Conservation (phyloP, 2,329 filamentous ascomycete genomes). For the Sporothrix variecibatus region DNA sequence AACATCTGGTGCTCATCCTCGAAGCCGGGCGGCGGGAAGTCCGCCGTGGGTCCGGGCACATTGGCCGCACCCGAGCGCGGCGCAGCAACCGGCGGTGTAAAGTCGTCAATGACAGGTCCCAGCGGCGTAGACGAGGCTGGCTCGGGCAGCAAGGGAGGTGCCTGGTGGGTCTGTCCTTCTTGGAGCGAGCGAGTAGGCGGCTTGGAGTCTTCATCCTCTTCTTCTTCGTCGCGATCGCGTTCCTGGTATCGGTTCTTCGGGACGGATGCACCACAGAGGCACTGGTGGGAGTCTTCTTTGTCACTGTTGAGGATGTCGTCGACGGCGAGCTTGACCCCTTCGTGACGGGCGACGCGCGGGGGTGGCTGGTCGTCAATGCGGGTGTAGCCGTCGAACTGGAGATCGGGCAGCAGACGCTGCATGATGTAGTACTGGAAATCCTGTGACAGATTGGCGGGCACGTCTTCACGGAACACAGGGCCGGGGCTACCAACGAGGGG, state of each 20-base stretch:
- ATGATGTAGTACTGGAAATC: conserved; percentile 9
- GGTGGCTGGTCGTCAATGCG: not conserved
- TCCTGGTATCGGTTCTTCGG: not conserved
- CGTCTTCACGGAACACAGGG: not conserved
- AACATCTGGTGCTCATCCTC: conserved; percentile 90
- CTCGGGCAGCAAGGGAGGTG: not conserved
- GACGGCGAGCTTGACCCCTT: not conserved
- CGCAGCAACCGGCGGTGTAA: not conserved
- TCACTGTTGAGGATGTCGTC: not conserved
- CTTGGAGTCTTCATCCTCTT: not conserved
- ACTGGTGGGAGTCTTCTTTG: not conserved
- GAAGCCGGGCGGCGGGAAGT: conserved; percentile 85
- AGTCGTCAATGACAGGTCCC: conserved; percentile 1
- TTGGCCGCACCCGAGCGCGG: not conserved
- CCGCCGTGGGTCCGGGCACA: conserved; percentile 37
- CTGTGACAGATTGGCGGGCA: not conserved
- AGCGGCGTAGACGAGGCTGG: not conserved
- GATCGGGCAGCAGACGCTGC: not conserved
- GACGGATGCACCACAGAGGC: not conserved
- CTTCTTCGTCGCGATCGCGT: not conserved
- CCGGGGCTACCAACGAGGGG: too few relatives aligned
- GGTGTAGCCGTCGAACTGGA: not conserved
- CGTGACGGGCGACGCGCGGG: too few relatives aligned
- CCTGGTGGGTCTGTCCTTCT: not conserved
- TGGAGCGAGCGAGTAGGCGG: conserved; percentile 6